These are phyloP conservation scores for Tubosaeta sp. DNA, from an alignment of 768 basidiomycete genomes.

Conservation along the genomic window DNA sequence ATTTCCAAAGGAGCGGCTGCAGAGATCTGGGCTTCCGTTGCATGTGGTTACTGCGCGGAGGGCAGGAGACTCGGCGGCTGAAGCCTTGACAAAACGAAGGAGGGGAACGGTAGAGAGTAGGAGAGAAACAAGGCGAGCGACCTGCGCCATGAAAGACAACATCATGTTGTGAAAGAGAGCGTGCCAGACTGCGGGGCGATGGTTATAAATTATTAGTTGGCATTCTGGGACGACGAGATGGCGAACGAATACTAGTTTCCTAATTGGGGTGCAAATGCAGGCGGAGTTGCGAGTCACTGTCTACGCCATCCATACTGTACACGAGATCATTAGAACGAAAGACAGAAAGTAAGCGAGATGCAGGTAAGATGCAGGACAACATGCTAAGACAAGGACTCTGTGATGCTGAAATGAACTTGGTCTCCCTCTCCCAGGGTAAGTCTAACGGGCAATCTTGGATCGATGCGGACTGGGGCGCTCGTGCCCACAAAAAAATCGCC, in stretches of 20 bases:
- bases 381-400: constrained; percentile 42
- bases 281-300: not conserved
- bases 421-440: constrained; percentile 80
- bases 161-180: not conserved
- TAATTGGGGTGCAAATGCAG: not conserved
- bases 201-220: not conserved
- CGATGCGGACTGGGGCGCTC: constrained; percentile 79
- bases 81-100: constrained; percentile 12
- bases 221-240: not conserved
- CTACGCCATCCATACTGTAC: constrained; percentile 20
- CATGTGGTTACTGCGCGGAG: constrained; percentile 63
- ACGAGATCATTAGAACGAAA: constrained; percentile 11
- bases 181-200: not conserved
- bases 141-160: constrained; percentile 12
- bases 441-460: constrained; percentile 73
- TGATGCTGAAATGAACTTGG: constrained; percentile 66
- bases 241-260: not conserved
- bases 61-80: not conserved
- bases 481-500: constrained; percentile 81
- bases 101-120: constrained; percentile 1
- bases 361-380: constrained; percentile 11
- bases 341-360: constrained; percentile 15
- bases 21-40: constrained; percentile 83
- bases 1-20: constrained; percentile 69
- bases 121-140: constrained; percentile 11